Evolutionary conservation across 768 basidiomycete species (phyloP).

Genomic region (Porpolomopsis calyptriformis): DNA sequence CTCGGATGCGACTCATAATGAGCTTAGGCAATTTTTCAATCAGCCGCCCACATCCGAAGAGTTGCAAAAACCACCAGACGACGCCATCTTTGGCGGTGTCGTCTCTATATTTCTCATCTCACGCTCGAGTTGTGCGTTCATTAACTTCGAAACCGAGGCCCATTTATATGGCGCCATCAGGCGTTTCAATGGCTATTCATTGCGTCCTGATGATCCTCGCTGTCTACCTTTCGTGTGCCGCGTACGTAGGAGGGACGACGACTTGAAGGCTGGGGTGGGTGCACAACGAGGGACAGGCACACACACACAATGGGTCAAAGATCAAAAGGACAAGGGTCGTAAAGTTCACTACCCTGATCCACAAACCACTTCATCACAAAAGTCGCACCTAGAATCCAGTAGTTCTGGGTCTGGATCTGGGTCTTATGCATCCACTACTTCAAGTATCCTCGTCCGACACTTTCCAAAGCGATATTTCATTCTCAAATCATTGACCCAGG

Average conservation of each 20-base stretch:
- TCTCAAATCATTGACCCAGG: constrained; percentile 77
- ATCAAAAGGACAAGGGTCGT: constrained; percentile 35
- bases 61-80: background rate
- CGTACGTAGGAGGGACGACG: constrained; percentile 70
- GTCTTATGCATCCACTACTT: constrained; percentile 73
- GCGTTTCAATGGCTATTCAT: constrained; percentile 57
- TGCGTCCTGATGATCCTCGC: constrained; percentile 61
- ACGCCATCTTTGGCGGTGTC: constrained; percentile 34
- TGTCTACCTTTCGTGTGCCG: constrained; percentile 80
- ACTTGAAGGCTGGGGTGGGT: constrained; percentile 82
- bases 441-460: constrained; percentile 61
- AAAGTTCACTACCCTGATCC: constrained; percentile 11
- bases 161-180: constrained; percentile 57
- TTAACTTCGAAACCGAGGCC: constrained; percentile 67
- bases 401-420: constrained; percentile 55
- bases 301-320: constrained; percentile 74
- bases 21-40: constrained; percentile 80
- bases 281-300: constrained; percentile 81
- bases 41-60: constrained; percentile 10
- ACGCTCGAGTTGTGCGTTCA: constrained; percentile 91
- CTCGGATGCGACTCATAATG: constrained; percentile 69
- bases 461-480: constrained; percentile 92
- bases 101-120: constrained; percentile 85
- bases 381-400: constrained; percentile 31
- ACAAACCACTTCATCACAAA: constrained; percentile 16